Evolutionary conservation across 371 early-diverging fungal genomes (phyloP).

Genomic region (Mortierella sp.): DNA sequence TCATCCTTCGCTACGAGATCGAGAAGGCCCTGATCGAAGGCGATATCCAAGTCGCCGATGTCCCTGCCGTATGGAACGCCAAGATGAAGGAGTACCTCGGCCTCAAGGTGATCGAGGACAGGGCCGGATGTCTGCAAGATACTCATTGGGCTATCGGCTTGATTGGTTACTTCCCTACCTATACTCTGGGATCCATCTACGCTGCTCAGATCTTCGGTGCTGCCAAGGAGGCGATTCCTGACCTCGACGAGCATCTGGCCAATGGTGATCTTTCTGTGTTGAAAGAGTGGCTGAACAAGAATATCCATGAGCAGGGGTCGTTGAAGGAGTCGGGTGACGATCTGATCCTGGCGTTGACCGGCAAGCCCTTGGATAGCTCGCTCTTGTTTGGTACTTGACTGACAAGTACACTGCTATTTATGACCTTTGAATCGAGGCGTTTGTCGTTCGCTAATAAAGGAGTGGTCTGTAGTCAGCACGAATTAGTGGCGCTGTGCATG

Average conservation of each 20-base stretch:
- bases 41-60: conserved; percentile 51
- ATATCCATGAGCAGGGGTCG: conserved; percentile 56
- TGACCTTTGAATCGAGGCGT: conserved; percentile 22
- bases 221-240: conserved; percentile 48
- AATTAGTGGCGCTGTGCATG: not conserved
- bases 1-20: conserved; percentile 60
- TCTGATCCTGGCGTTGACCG: conserved; percentile 48
- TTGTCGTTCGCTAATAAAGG: not conserved
- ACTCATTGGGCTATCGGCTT: conserved; percentile 57
- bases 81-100: conserved; percentile 63
- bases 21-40: conserved; percentile 57
- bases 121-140: conserved; percentile 58
- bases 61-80: conserved; percentile 56
- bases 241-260: conserved; percentile 45
- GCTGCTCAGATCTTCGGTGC: conserved; percentile 51
- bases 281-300: conserved; percentile 59
- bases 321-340: conserved; percentile 56
- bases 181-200: conserved; percentile 58
- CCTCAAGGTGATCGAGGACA: conserved; percentile 47
- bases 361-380: conserved; percentile 41
- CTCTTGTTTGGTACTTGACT: conserved; percentile 54
- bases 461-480: not conserved
- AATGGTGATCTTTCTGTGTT: conserved; percentile 57
- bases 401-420: conserved; percentile 58
- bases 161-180: conserved; percentile 61